A percentile compares a stretch with the other conserved stretches of the same genome.
Evolutionary conservation across 306 rosid genomes (phyloP).

Genomic region (Mimosa pudica): DNA sequence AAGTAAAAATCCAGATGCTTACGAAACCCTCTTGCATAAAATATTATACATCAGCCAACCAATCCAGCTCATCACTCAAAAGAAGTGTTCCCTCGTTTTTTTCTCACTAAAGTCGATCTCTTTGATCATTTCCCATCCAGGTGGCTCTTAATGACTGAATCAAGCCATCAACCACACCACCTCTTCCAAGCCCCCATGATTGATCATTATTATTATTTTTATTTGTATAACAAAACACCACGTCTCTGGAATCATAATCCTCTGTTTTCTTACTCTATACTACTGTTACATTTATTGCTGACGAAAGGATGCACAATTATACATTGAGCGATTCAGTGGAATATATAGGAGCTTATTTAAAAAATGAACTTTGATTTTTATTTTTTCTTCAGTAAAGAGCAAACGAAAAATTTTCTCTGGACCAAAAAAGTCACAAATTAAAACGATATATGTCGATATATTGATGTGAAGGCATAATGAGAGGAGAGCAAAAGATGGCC

Average conservation of each 20-base stretch:
- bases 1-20: neutral
- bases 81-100: neutral
- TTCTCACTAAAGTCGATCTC: neutral
- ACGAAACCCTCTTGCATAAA: neutral
- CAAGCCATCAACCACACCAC: conserved; percentile 13
- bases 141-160: conserved; percentile 8
- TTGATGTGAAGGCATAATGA: neutral
- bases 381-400: neutral
- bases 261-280: neutral
- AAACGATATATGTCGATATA: neutral
- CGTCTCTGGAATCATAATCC: neutral
- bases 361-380: neutral
- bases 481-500: neutral
- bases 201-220: neutral
- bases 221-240: neutral
- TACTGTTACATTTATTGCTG: neutral
- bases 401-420: neutral
- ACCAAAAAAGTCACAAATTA: neutral
- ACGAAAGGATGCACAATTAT: neutral
- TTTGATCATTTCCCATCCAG: conserved; percentile 17
- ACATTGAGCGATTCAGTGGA: neutral
- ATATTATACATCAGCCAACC: neutral
- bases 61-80: conserved; percentile 3
- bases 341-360: neutral
- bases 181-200: neutral